phyloP scores from a whole-genome alignment of 306 rosid species.

The Chamaecrista fasciculata region DNA sequence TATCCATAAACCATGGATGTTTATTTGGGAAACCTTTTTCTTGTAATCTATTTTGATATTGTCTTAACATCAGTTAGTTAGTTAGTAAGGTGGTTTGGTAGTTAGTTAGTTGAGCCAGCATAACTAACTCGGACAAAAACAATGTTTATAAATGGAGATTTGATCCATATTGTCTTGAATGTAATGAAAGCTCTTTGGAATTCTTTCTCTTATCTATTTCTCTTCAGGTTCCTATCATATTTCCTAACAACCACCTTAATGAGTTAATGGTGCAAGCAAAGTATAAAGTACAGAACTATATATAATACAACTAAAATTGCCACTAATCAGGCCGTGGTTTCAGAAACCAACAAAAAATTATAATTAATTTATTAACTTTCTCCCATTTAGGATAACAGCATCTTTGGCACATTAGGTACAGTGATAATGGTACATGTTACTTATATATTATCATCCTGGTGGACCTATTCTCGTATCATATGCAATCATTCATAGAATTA shows the following conservation, averaged over 20 bases:
- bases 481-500: conserved; percentile 15
- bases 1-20: too few species aligned
- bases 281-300: background rate
- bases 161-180: too few species aligned
- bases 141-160: too few species aligned
- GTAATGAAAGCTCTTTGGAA: too few species aligned
- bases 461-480: background rate
- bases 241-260: too few species aligned
- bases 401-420: background rate
- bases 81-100: too few species aligned
- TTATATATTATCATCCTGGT: background rate
- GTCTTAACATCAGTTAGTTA: too few species aligned
- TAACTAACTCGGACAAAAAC: too few species aligned
- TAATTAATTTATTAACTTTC: background rate
- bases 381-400: background rate
- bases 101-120: too few species aligned
- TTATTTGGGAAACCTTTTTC: too few species aligned
- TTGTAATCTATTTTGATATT: too few species aligned
- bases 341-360: background rate
- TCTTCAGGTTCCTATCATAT: background rate
- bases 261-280: too few species aligned
- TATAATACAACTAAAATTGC: background rate
- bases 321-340: background rate
- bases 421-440: conserved; percentile 5
- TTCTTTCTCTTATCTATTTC: background rate